Base-by-base conservation (phyloP, 2,329 filamentous ascomycete species). In the Tricladium varicosporioides region DNA sequence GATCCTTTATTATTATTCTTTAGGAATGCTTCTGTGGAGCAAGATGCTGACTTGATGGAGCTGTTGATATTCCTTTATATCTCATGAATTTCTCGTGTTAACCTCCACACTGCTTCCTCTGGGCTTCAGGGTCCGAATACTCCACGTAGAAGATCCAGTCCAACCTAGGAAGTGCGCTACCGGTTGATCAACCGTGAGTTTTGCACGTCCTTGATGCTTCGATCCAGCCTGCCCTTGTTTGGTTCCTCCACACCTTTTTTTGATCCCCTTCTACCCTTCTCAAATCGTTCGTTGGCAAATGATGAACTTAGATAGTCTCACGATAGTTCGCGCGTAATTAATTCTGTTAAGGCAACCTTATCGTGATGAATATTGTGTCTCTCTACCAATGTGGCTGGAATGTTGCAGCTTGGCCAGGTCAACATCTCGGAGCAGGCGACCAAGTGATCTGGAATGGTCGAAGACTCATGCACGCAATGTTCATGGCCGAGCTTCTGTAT, bases 211-310 rank as follows among this genome's bases (percentile, higher is more conserved):
- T 66, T 59, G 61, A 66, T 50, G 53, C 58, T 67, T 64, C 59
- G 56, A 61, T 65, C 63, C 61, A 52, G 62, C 53, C 42, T 63
- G 56, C 62, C 63, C 63, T 63, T 54, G 60, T 56, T 62, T 27
- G 56, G 48, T 51, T 63, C 65, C 61, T 68, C 67, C 66, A 66
- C 67, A 67, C 66, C 56, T 65, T 65, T 63, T 56, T 36, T 54
- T 57, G 56, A 58, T 57, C 56, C 54, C 50, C 43, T 59, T 59
- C 58, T 58, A 57, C 58, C 48, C 51, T 64, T 63, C 59, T 58
- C 42, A 61, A 42, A 56, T 55, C 33, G 50, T 54, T 53, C 56
- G 54, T 60, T 58, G 45, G 44, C 53, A 47, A 56, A 54, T 57
- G 46, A 58, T 64, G 60, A 52, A 48, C 43, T 52, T 45, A 65